Base-by-base conservation (phyloP, 202 grass and related monocot species). In the Schoenoplectus tabernaemontani region DNA sequence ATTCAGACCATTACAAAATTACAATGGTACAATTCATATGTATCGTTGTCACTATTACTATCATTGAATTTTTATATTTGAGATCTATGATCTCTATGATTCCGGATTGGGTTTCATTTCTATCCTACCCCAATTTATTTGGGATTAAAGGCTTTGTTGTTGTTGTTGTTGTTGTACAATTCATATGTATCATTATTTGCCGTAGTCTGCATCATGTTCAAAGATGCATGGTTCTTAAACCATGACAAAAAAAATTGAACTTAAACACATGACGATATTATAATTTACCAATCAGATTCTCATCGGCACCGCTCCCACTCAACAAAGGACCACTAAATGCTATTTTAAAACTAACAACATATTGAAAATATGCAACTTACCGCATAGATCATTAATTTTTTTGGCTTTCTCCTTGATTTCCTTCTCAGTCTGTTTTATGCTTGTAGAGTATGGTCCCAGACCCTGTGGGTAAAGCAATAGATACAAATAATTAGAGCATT, bases 361-460 rank as follows among this genome's bases (percentile, higher is more conserved):
- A 60, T 1, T 50, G 17, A 75, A 48, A 56, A 7, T 57, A 85
- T n/a, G 13, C n/a, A 28, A 81, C 82, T 57, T 57, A 97, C 90
- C 93, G 54, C 88, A 91, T 2, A 98, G 84, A 20, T 98, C 91
- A 38, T 97, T 97, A 9, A 97, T 91, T 64, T 85, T 92, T 85
- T 97, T 97, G 2, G 89, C 89, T 80, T 88, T 83, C 22, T 92
- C 95, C 59, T 97, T 97, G 6, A 97, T 94, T 81, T 97, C 95
- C 84, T 97, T 96, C 79, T 96, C 92, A 0, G 79, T 88, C 69
- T 90, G 89, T 87, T 96, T 92, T 24, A 92, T 92, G 76, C 79
- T 92, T 13, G 78, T 80, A 9, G 93, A 96, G 81, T 96, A 96
- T 9, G 92, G 92, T 34, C 89, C 89, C 54, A 96, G 77, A 11